Evolutionary conservation across 768 basidiomycete species (phyloP).

Genomic region (Amanita phalloides): DNA sequence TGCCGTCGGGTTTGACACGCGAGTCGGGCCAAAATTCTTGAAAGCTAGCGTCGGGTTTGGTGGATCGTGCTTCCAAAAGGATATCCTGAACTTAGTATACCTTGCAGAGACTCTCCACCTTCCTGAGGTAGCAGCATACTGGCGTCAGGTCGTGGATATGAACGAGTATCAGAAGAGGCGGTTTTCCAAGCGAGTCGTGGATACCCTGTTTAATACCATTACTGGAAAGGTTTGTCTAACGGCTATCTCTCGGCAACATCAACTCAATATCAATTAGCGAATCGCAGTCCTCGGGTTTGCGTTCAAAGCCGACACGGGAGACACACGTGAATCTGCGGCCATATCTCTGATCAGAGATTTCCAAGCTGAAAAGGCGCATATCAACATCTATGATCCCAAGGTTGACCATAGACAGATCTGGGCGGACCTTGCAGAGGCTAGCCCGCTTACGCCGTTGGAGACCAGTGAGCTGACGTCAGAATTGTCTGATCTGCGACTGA

Average conservation of each 20-base stretch:
- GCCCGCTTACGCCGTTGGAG: constrained; percentile 51
- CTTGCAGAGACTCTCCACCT: constrained; percentile 90
- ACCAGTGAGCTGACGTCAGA: constrained; percentile 40
- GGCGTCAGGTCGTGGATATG: constrained; percentile 95
- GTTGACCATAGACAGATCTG: constrained; percentile 84
- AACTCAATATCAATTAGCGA: constrained; percentile 30
- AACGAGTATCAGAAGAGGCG: constrained; percentile 97
- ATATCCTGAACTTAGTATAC: constrained; percentile 98
- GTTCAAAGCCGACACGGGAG: constrained; percentile 99
- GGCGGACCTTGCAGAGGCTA: constrained; percentile 61
- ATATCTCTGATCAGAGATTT: constrained; percentile 94
- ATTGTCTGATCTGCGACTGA: not conserved
- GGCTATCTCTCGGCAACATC: not conserved
- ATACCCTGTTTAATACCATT: constrained; percentile 97
- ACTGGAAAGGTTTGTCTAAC: constrained; percentile 71
- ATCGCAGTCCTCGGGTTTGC: constrained; percentile 98
- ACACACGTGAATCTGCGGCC: constrained; percentile 94
- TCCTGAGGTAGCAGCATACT: constrained; percentile 95
- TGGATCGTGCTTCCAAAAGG: constrained; percentile 99
- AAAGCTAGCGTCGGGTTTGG: constrained; percentile 95
- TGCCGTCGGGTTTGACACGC: constrained; percentile 88
- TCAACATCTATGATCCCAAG: constrained; percentile 90
- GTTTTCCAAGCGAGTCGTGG: constrained; percentile 93
- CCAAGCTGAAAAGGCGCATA: constrained; percentile 74
- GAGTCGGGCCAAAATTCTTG: constrained; percentile 92